These are phyloP conservation scores for Vigna unguiculata DNA, from an alignment of 306 rosid genomes.

Conservation along the genomic window DNA sequence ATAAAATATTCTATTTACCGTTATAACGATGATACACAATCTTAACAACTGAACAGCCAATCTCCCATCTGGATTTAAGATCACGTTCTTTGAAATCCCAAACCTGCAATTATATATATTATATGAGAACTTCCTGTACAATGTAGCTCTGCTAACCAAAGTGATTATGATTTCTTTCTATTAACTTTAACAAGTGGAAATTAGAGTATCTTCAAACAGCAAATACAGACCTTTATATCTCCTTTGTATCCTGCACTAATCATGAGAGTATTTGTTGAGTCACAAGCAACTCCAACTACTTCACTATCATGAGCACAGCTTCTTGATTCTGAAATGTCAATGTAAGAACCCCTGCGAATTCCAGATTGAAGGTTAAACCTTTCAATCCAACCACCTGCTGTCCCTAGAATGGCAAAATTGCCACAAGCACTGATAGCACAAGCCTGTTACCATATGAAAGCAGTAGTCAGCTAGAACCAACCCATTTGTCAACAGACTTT, in stretches of 20 bases:
- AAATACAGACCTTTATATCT: constrained; percentile 77
- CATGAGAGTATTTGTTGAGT: constrained; percentile 87
- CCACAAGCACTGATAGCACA: constrained; percentile 97
- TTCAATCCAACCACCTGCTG: constrained; percentile 98
- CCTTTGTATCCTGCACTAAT: constrained; percentile 93
- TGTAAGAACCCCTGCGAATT: constrained; percentile 79
- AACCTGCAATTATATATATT: constrained; percentile 59
- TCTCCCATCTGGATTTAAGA: constrained; percentile 79
- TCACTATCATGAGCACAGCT: constrained; percentile 84
- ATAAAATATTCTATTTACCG: constrained; percentile 55
- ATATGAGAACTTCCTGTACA: constrained; percentile 27
- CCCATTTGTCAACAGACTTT: constrained; percentile 28
- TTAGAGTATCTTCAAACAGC: constrained; percentile 14
- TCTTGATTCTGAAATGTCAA: constrained; percentile 62
- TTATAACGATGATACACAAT: constrained; percentile 85
- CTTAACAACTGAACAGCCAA: constrained; percentile 72
- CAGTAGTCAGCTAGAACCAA: constrained; percentile 35
- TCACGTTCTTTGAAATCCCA: constrained; percentile 87
- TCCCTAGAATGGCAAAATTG: constrained; percentile 89
- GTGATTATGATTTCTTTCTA: neutral
- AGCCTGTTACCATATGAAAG: constrained; percentile 65
- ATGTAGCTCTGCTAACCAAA: constrained; percentile 21
- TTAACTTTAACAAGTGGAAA: neutral
- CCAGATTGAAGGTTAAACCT: constrained; percentile 97
- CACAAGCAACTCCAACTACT: constrained; percentile 96